Evolutionary conservation across 495 filamentous ascomycete genomes (phyloP), one percentile per base, ranked within the genome.

Genomic region (Articulospora tetracladia): DNA sequence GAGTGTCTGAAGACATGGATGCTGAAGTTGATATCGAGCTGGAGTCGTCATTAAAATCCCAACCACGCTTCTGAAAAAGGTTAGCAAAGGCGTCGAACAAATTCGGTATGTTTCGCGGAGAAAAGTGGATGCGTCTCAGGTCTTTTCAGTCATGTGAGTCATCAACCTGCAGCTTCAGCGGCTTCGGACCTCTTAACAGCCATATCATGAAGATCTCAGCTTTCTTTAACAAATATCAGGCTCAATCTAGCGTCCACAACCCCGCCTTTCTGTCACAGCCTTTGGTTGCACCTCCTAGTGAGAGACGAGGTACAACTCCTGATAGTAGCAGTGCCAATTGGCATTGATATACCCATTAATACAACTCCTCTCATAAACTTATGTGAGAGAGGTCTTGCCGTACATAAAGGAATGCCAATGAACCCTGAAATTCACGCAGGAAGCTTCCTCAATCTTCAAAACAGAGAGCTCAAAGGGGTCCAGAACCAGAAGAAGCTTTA

Each of bases 131-230:
- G 44, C 41, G 74, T 75, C 77, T 81, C 78, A 81, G 77, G 72
- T 81, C 78, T 81, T 81, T 80, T 81, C 77, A 81, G 77, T 79
- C 73, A 67, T 66, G 55, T 59, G 55, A 67, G 64, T 72, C 72
- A 63, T 77, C 77, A 76, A 61, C 64, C 71, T 77, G 73, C 71
- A 58, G 62, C 68, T 63, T 58, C 55, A 61, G 67, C 74, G 75
- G 75, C 65, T 77, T 72, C 60, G 68, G 61, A 70, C 62, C 57
- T 41, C 17, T 3, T 11, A n/a, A 44, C 39, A 19, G 17, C 4
- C 15, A 44, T 44, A 44, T 15, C 3, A 17, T n/a, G 15, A 17
- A 8, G 17, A 44, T 44, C 39, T 50, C 47, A 24, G 20, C 47
- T 24, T 25, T 25, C 47, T 19, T 26, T 13, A 11, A 50, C 20